phyloP scores from a whole-genome alignment of 257 asterid genomes.

The Solanum lycopersicoides region DNA sequence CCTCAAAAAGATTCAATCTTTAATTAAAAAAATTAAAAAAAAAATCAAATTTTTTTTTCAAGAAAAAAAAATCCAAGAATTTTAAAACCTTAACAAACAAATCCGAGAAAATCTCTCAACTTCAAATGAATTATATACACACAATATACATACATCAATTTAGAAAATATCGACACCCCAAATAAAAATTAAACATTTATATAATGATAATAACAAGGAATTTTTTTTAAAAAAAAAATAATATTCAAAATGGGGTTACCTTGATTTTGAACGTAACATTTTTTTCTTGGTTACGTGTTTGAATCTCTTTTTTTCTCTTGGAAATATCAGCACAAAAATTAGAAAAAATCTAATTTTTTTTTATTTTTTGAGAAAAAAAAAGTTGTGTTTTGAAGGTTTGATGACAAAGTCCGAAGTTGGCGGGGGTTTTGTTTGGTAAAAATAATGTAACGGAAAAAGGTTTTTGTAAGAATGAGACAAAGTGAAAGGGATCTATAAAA shows the following conservation, averaged over 20 bases:
- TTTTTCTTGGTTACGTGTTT: background rate
- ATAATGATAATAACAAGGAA: background rate
- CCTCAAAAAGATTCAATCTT: background rate
- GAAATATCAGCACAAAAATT: background rate
- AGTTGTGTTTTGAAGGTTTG: background rate
- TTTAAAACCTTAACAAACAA: background rate
- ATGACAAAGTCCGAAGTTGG: constrained; percentile 45
- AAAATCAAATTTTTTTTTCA: background rate
- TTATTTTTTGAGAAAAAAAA: background rate
- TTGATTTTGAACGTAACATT: constrained; percentile 7
- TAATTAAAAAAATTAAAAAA: background rate
- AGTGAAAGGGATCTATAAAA: background rate
- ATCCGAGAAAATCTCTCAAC: background rate
- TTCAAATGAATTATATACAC: background rate
- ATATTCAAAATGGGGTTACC: background rate
- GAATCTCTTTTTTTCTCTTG: background rate
- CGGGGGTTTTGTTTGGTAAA: constrained; percentile 23
- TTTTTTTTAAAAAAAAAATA: background rate
- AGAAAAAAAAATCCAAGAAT: background rate
- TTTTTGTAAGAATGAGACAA: constrained; percentile 1
- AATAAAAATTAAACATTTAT: background rate
- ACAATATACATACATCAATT: background rate
- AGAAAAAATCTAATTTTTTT: background rate
- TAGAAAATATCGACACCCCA: background rate
- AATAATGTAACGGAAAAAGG: background rate